These are phyloP conservation scores for Globisporangium ultimum DNA, from an alignment of 352 stramenopile genomes.

Conservation along the genomic window DNA sequence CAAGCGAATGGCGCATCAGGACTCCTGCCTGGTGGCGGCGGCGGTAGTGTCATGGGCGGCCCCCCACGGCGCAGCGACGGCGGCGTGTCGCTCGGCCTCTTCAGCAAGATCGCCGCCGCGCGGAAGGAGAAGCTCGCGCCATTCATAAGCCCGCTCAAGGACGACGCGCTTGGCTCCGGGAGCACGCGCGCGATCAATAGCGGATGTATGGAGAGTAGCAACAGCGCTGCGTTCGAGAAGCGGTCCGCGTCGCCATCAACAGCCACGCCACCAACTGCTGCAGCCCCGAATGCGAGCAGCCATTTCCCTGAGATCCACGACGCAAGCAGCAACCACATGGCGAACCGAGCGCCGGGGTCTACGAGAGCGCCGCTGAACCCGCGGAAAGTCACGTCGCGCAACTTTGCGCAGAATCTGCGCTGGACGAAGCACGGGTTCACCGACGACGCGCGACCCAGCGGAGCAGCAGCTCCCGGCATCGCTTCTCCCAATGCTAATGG, in stretches of 20 bases:
- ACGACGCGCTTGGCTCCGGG: conserved; percentile 2
- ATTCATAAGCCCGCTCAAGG: conserved; percentile 27
- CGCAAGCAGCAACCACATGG: background rate
- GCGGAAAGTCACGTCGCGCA: conserved; percentile 33
- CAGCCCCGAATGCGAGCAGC: conserved; percentile 1
- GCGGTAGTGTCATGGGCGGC: background rate
- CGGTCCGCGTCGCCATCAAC: background rate
- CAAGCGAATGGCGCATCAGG: background rate
- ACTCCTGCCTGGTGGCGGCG: background rate
- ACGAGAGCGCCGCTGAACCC: conserved; percentile 18
- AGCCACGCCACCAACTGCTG: background rate
- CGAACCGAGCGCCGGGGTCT: background rate
- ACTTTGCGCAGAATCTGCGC: conserved; percentile 38
- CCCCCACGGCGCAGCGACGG: conserved; percentile 17
- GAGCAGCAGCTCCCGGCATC: conserved; percentile 1
- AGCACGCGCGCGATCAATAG: conserved; percentile 3
- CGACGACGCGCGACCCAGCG: conserved; percentile 19
- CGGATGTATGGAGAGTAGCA: background rate
- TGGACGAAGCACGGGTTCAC: conserved; percentile 41
- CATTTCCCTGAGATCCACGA: conserved; percentile 61
- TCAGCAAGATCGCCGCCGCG: conserved; percentile 71
- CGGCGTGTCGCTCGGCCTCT: conserved; percentile 58
- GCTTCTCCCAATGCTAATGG: conserved; percentile 3
- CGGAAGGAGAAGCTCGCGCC: conserved; percentile 63
- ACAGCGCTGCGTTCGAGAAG: background rate